A percentile compares a stretch with the other conserved stretches of the same genome.
Evolutionary conservation across 2,329 filamentous ascomycete species (phyloP).

Genomic region (Fusarium sp.): DNA sequence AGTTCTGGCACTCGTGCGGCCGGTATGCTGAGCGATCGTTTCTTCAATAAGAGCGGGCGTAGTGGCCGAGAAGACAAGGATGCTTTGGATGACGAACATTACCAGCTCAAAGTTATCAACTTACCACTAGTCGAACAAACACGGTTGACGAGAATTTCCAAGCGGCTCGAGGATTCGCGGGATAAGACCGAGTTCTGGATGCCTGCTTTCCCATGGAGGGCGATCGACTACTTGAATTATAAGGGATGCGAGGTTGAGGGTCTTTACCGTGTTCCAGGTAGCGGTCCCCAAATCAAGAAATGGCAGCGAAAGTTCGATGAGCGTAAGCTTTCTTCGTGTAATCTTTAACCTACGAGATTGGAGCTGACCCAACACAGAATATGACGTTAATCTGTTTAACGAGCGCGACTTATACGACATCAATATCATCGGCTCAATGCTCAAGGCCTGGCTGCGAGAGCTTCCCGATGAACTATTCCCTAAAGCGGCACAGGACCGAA

Average conservation of each 20-base stretch:
- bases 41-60: conserved; percentile 84
- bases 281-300: conserved; percentile 90
- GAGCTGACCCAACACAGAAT: conserved; percentile 66
- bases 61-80: conserved; percentile 79
- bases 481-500: conserved; percentile 83
- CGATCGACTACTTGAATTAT: conserved; percentile 96
- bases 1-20: conserved; percentile 61
- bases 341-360: not conserved
- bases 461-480: conserved; percentile 96
- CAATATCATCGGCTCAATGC: conserved; percentile 95
- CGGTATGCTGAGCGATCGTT: conserved; percentile 84
- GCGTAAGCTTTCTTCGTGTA: conserved; percentile 64
- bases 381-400: conserved; percentile 91
- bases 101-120: conserved; percentile 88
- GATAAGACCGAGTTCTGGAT: conserved; percentile 99
- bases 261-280: conserved; percentile 92
- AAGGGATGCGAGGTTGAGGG: conserved; percentile 95
- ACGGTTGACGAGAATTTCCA: conserved; percentile 91
- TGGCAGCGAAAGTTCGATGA: conserved; percentile 94
- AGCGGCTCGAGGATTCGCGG: conserved; percentile 85
- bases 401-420: conserved; percentile 93
- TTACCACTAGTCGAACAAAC: conserved; percentile 90
- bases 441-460: conserved; percentile 95
- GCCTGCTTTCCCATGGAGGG: conserved; percentile 94
- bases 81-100: conserved; percentile 83